Conservation (phyloP, 441 rosid genomes). For the Pelargonium fulgidum region DNA sequence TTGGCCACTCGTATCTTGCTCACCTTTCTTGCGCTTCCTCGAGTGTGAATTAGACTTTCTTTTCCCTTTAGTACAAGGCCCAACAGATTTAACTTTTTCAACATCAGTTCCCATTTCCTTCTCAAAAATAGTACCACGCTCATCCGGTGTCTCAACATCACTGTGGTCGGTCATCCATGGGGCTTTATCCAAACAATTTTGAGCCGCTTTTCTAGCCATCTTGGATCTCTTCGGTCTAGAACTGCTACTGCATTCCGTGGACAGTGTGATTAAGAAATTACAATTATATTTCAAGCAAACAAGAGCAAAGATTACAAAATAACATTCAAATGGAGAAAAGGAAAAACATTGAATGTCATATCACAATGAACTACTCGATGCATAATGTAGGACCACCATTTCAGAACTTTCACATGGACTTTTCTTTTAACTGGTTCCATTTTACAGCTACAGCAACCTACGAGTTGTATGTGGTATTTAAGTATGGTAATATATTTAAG, state of each 20-base stretch:
- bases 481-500: too few relatives aligned
- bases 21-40: background rate
- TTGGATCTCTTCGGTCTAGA: slow-evolving; percentile 20
- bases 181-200: slow-evolving; percentile 18
- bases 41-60: background rate
- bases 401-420: too few relatives aligned
- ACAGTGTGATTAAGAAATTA: background rate
- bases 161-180: slow-evolving; percentile 11
- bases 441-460: too few relatives aligned
- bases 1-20: background rate
- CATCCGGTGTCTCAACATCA: slow-evolving; percentile 17
- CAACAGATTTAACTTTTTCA: slow-evolving; percentile 10
- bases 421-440: too few relatives aligned
- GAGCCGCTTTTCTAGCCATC: slow-evolving; percentile 20
- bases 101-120: slow-evolving; percentile 12
- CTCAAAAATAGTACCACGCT: slow-evolving; percentile 3
- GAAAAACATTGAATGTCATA: too few relatives aligned
- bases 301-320: background rate
- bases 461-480: too few relatives aligned
- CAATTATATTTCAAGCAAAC: background rate
- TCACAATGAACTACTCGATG: too few relatives aligned
- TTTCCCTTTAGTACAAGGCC: background rate
- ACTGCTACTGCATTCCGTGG: slow-evolving; percentile 23
- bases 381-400: too few relatives aligned
- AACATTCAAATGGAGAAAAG: too few relatives aligned